Conservation (phyloP, 345 rosid species). For the Cardamine occulta region DNA sequence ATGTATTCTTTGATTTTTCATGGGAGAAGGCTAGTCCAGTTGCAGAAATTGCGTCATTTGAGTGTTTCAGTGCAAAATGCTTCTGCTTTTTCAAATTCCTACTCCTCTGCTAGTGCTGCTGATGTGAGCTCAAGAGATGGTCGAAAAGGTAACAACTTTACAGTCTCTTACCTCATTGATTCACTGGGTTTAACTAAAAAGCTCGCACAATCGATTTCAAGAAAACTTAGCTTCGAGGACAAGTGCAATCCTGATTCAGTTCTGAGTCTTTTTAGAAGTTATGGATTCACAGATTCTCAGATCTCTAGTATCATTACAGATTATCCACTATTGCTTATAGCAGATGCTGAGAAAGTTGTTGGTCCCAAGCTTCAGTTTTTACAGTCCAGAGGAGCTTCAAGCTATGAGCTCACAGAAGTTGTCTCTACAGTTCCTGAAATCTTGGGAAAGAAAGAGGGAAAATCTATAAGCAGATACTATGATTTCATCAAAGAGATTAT, state of each 20-base stretch:
- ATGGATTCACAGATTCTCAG: slow-evolving; percentile 40
- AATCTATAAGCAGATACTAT: neutral
- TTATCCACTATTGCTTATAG: slow-evolving; percentile 29
- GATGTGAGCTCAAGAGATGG: neutral
- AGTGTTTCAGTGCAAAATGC: neutral
- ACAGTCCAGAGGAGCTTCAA: slow-evolving; percentile 40
- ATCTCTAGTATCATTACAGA: slow-evolving; percentile 6
- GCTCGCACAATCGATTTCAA: slow-evolving; percentile 23
- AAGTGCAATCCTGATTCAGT: slow-evolving; percentile 15
- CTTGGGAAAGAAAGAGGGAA: slow-evolving; percentile 1
- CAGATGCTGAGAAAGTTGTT: slow-evolving; percentile 20
- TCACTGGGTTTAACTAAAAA: slow-evolving; percentile 38
- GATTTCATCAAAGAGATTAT: slow-evolving; percentile 16
- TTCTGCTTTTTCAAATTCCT: neutral
- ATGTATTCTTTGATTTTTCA: slow-evolving; percentile 6
- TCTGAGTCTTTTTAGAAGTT: slow-evolving; percentile 7
- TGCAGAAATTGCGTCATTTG: slow-evolving; percentile 15
- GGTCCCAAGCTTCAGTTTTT: slow-evolving; percentile 43
- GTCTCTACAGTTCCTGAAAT: slow-evolving; percentile 11
- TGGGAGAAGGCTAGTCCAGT: slow-evolving; percentile 10
- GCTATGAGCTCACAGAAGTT: slow-evolving; percentile 1
- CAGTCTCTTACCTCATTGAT: slow-evolving; percentile 30
- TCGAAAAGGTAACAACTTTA: slow-evolving; percentile 20
- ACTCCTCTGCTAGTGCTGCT: neutral
- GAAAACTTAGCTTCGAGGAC: neutral